Percentiles rank a stretch among this genome's conserved stretches.
Conservation (phyloP, 2,329 filamentous ascomycete species). For the Dactylellina drechsleri region DNA sequence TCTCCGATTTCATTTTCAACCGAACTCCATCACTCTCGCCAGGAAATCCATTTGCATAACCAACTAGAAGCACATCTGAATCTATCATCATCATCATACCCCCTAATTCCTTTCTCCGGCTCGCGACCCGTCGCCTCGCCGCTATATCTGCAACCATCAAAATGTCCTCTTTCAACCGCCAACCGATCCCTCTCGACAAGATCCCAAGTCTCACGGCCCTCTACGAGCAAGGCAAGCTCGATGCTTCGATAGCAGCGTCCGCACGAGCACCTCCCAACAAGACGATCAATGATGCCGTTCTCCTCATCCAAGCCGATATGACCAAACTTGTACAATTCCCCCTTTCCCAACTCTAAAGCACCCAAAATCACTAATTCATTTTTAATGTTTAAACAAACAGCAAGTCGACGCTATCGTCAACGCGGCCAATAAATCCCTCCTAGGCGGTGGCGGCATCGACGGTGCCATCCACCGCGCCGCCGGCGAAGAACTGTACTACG, state of each 20-base stretch:
- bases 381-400: not conserved
- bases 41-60: not conserved
- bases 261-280: slow-evolving; percentile 12
- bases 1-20: not conserved
- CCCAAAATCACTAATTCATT: too few relatives aligned
- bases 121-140: not conserved
- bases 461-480: slow-evolving; percentile 87
- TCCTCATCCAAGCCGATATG: slow-evolving; percentile 32
- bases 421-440: slow-evolving; percentile 81
- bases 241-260: slow-evolving; percentile 37
- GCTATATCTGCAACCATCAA: slow-evolving; percentile 12
- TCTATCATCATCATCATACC: not conserved
- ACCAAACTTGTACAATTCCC: slow-evolving; percentile 27
- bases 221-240: slow-evolving; percentile 29
- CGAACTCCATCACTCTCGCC: not conserved
- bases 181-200: slow-evolving; percentile 7
- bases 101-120: not conserved
- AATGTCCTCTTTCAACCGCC: not conserved
- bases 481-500: slow-evolving; percentile 73
- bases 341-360: not conserved
- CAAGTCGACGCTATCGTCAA: slow-evolving; percentile 70
- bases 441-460: slow-evolving; percentile 90
- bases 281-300: slow-evolving; percentile 26
- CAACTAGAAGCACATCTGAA: not conserved
- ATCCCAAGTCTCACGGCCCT: slow-evolving; percentile 22